phyloP scores from a whole-genome alignment of 805 yeast species.

The Myxozyma lipomycoides region DNA sequence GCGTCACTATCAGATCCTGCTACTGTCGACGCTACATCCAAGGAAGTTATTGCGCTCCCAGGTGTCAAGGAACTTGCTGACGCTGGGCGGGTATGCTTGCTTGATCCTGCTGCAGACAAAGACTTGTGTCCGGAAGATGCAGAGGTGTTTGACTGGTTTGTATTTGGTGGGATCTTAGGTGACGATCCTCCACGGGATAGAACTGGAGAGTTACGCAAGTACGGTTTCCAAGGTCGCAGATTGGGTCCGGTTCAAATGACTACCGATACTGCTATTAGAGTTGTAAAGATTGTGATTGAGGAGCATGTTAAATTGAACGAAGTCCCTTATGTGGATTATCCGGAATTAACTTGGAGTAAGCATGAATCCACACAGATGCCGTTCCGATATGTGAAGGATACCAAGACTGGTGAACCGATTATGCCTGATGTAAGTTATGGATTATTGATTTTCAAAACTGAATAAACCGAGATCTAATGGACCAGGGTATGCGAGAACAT shows the following conservation, averaged over 20 bases:
- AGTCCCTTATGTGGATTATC: slow-evolving; percentile 84
- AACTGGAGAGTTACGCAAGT: slow-evolving; percentile 82
- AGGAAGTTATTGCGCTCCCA: slow-evolving; percentile 51
- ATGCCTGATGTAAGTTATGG: slow-evolving; percentile 54
- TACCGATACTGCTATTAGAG: slow-evolving; percentile 94
- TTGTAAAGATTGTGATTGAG: slow-evolving; percentile 76
- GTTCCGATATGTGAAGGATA: slow-evolving; percentile 75
- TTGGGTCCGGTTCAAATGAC: slow-evolving; percentile 91
- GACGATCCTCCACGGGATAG: slow-evolving; percentile 65
- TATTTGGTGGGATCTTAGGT: slow-evolving; percentile 85
- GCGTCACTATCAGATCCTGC: slow-evolving; percentile 53
- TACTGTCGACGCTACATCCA: slow-evolving; percentile 49
- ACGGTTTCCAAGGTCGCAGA: slow-evolving; percentile 83
- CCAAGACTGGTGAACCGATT: slow-evolving; percentile 60
- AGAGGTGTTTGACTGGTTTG: slow-evolving; percentile 71
- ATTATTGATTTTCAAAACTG: background rate
- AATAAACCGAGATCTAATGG: background rate
- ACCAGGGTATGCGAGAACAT: slow-evolving; percentile 74
- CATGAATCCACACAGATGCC: slow-evolving; percentile 98
- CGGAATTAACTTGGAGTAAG: slow-evolving; percentile 82
- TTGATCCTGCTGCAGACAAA: slow-evolving; percentile 80
- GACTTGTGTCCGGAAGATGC: slow-evolving; percentile 73
- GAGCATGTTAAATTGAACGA: slow-evolving; percentile 57
- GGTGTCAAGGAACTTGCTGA: slow-evolving; percentile 27
- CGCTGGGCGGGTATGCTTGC: slow-evolving; percentile 62